Conservation (phyloP, 2,329 filamentous ascomycete genomes). For the Fusarium udum region DNA sequence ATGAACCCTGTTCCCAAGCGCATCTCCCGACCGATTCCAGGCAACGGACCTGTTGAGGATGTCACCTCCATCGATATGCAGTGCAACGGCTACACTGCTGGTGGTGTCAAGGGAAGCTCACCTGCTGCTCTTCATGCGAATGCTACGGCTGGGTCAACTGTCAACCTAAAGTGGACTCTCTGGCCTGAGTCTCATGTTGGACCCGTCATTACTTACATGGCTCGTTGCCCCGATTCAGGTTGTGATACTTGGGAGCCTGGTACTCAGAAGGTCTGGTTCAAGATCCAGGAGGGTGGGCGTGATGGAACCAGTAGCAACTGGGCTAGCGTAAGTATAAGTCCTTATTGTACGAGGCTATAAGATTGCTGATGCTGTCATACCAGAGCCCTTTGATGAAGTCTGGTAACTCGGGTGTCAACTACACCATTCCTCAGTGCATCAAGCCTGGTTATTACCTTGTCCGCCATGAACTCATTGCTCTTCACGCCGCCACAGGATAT, state of each 20-base stretch:
- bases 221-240: constrained; percentile 61
- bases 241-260: constrained; percentile 61
- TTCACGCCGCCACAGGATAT: constrained; percentile 59
- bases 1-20: constrained; percentile 55
- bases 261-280: constrained; percentile 64
- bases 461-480: constrained; percentile 66
- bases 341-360: not conserved
- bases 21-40: constrained; percentile 66
- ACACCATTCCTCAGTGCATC: constrained; percentile 65
- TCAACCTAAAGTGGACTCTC: constrained; percentile 65
- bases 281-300: constrained; percentile 61
- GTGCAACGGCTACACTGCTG: constrained; percentile 63
- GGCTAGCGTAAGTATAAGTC: constrained; percentile 50
- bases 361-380: not conserved
- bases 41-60: constrained; percentile 67
- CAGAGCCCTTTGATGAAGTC: constrained; percentile 57
- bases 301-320: constrained; percentile 60
- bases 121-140: constrained; percentile 64
- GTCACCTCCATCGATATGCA: constrained; percentile 63
- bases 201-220: constrained; percentile 68
- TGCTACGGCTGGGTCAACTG: constrained; percentile 61
- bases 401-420: constrained; percentile 55
- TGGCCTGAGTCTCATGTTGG: constrained; percentile 62
- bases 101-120: constrained; percentile 57
- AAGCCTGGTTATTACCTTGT: constrained; percentile 65